phyloP scores from a whole-genome alignment of 179 eudicot genomes.

The Beta corolliflora region DNA sequence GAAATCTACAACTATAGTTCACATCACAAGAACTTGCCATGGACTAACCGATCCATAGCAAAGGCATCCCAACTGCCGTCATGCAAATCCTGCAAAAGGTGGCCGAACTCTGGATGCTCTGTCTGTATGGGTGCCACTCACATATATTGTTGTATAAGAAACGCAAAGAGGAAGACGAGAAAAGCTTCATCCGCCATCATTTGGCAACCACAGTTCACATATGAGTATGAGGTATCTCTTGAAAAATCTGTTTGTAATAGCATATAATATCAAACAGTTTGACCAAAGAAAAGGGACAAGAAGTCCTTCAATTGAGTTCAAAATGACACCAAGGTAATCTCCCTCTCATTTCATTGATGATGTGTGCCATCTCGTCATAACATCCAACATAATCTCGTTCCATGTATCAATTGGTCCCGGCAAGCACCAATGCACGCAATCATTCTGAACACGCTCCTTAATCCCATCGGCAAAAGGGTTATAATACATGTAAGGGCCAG shows the following conservation, averaged over 20 bases:
- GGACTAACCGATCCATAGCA: background rate
- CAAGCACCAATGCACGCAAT: slow-evolving; percentile 95
- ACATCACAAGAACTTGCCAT: background rate
- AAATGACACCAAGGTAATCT: background rate
- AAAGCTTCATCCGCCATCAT: background rate
- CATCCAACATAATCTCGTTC: slow-evolving; percentile 85
- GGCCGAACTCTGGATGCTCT: background rate
- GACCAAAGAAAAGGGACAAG: slow-evolving; percentile 1
- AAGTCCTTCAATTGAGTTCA: slow-evolving; percentile 5
- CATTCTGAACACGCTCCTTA: slow-evolving; percentile 68
- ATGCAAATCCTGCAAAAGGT: slow-evolving; percentile 2
- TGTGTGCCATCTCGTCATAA: slow-evolving; percentile 56
- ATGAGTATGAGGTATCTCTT: too few relatives aligned
- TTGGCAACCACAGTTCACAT: slow-evolving; percentile 2
- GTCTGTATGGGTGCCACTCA: background rate
- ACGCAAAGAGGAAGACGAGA: background rate
- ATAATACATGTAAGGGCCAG: slow-evolving; percentile 86
- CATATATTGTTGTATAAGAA: background rate
- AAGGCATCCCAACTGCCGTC: background rate
- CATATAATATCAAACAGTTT: background rate
- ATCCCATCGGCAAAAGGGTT: slow-evolving; percentile 81
- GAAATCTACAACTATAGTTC: slow-evolving; percentile 7
- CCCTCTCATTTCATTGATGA: slow-evolving; percentile 21
- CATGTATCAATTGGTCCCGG: slow-evolving; percentile 95
- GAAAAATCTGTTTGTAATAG: background rate